Conservation (phyloP, 2,329 filamentous ascomycete genomes). For the Fusarium armeniacum region DNA sequence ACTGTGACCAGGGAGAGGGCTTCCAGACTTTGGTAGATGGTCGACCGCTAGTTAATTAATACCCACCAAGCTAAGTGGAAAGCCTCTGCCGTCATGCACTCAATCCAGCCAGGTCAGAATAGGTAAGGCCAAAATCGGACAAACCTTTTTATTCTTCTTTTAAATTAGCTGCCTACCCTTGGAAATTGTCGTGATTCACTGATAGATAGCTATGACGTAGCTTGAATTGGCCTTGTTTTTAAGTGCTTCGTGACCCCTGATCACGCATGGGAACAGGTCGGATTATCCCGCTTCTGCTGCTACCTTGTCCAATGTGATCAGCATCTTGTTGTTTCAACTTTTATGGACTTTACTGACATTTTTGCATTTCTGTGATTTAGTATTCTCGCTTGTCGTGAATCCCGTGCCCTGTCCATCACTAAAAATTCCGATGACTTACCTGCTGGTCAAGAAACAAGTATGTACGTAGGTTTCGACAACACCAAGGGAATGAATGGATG, state of each 20-base stretch:
- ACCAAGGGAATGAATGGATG: neutral
- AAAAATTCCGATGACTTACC: neutral
- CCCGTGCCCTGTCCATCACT: neutral
- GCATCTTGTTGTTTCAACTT: neutral
- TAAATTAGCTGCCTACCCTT: conserved; percentile 3
- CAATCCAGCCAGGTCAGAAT: neutral
- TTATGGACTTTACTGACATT: neutral
- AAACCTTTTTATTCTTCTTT: conserved; percentile 10
- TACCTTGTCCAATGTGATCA: neutral
- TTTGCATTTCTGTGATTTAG: neutral
- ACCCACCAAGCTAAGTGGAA: conserved; percentile 7
- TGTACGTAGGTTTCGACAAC: neutral
- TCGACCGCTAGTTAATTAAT: conserved; percentile 29
- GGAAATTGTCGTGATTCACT: conserved; percentile 40
- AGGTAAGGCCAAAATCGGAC: conserved; percentile 1
- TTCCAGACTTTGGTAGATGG: conserved; percentile 1
- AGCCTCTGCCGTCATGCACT: conserved; percentile 43
- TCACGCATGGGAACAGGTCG: neutral
- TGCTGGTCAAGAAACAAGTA: neutral
- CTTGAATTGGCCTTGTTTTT: conserved; percentile 37
- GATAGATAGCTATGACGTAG: conserved; percentile 37
- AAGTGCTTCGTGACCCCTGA: conserved; percentile 28
- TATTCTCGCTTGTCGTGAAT: neutral
- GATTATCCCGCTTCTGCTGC: conserved; percentile 10
- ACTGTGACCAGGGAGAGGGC: conserved; percentile 8